Evolutionary conservation across 2,329 filamentous ascomycete species (phyloP).

Genomic region (Stagonosporopsis vannaccii): DNA sequence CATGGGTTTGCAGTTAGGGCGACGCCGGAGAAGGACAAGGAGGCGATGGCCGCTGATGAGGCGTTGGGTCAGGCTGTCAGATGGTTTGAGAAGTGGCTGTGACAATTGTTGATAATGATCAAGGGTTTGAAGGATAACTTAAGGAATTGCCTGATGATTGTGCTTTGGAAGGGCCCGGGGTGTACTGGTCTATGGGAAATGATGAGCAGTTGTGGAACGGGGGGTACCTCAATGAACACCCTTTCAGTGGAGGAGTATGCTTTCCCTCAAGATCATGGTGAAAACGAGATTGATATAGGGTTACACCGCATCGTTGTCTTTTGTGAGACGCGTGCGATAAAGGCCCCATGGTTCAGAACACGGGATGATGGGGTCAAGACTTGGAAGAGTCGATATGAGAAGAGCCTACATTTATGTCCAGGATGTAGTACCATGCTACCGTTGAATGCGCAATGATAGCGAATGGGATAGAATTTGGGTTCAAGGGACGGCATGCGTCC

Average conservation of each 20-base stretch:
- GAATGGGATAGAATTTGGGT: not conserved
- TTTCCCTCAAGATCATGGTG: not conserved
- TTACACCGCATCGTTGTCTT: not conserved
- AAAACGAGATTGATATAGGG: not conserved
- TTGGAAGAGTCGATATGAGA: not conserved
- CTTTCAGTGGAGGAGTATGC: not conserved
- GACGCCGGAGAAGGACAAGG: constrained; percentile 25
- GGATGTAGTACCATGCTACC: not conserved
- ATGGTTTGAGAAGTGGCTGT: constrained; percentile 38
- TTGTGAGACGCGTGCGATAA: not conserved
- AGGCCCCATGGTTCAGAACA: not conserved
- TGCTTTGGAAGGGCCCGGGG: not conserved
- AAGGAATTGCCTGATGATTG: too few species aligned
- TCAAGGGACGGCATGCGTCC: not conserved
- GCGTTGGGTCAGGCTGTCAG: constrained; percentile 32
- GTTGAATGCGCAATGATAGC: not conserved
- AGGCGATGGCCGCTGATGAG: constrained; percentile 29
- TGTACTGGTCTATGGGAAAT: not conserved
- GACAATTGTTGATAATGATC: not conserved
- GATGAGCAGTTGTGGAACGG: not conserved
- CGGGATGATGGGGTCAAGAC: not conserved
- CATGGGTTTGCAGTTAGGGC: constrained; percentile 40
- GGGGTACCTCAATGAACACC: not conserved
- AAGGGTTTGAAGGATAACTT: too few species aligned
- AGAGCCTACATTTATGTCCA: not conserved